A percentile compares a stretch with the other conserved stretches of the same genome.
These are phyloP conservation scores for Phallus indusiatus DNA, from an alignment of 768 basidiomycete genomes.

Conservation along the genomic window DNA sequence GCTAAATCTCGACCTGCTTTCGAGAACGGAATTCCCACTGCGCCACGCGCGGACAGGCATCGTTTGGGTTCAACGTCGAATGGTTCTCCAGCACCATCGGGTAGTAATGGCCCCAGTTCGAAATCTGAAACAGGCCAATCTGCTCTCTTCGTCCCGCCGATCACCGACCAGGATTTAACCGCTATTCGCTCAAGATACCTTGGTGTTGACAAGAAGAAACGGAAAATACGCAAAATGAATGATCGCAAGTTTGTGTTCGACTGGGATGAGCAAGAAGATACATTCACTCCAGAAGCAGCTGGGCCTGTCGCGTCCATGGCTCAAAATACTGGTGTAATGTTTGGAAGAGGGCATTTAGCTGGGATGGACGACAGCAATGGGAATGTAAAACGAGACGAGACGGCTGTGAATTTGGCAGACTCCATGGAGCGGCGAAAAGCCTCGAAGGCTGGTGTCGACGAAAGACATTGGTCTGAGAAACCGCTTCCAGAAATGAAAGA, in stretches of 20 bases:
- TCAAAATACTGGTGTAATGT: slow-evolving; percentile 83
- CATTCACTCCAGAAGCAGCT: slow-evolving; percentile 70
- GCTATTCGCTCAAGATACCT: slow-evolving; percentile 91
- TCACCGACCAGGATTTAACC: slow-evolving; percentile 71
- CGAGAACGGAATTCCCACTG: slow-evolving; percentile 67
- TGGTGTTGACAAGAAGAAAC: slow-evolving; percentile 89
- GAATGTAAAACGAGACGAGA: slow-evolving; percentile 24
- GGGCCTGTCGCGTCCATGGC: slow-evolving; percentile 58
- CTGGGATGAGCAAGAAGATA: slow-evolving; percentile 97
- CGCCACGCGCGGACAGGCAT: slow-evolving; percentile 67
- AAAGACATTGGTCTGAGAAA: slow-evolving; percentile 98
- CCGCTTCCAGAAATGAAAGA: slow-evolving; percentile 89
- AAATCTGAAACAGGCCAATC: slow-evolving; percentile 22
- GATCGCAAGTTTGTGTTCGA: slow-evolving; percentile 99
- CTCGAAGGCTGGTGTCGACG: slow-evolving; percentile 75
- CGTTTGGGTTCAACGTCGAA: slow-evolving; percentile 19
- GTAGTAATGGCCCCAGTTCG: not conserved
- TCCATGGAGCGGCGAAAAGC: slow-evolving; percentile 75
- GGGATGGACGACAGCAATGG: slow-evolving; percentile 75
- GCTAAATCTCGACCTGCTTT: slow-evolving; percentile 36
- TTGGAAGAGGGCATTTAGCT: slow-evolving; percentile 73
- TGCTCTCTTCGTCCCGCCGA: slow-evolving; percentile 43
- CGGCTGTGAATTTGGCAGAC: slow-evolving; percentile 48
- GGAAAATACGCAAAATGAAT: slow-evolving; percentile 89
- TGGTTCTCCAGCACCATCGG: slow-evolving; percentile 26